These are phyloP conservation scores for Suhomyces terraborum DNA, from an alignment of 1,139 yeast genomes.

Conservation along the genomic window DNA sequence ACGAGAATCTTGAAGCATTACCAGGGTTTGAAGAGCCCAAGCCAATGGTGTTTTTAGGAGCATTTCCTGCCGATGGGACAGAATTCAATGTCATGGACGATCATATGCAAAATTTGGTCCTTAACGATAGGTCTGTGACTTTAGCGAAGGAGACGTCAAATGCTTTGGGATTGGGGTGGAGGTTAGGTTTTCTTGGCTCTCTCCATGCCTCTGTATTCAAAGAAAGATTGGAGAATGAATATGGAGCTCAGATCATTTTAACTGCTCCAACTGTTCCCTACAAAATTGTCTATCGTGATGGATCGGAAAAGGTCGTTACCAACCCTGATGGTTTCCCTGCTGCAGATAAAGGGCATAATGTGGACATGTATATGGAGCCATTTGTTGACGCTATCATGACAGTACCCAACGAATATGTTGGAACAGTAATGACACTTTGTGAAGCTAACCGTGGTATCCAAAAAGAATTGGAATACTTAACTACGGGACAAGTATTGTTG, in stretches of 20 bases:
- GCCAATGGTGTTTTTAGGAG: slow-evolving; percentile 98
- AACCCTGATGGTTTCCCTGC: slow-evolving; percentile 95
- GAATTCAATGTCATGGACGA: slow-evolving; percentile 91
- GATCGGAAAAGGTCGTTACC: slow-evolving; percentile 64
- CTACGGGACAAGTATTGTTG: slow-evolving; percentile 79
- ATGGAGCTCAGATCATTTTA: slow-evolving; percentile 87
- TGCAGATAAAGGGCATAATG: slow-evolving; percentile 42
- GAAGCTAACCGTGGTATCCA: slow-evolving; percentile 84
- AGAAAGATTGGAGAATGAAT: slow-evolving; percentile 87
- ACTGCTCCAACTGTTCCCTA: slow-evolving; percentile 98
- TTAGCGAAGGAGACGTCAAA: slow-evolving; percentile 88
- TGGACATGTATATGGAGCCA: slow-evolving; percentile 75
- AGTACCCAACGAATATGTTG: slow-evolving; percentile 85
- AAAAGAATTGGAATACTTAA: slow-evolving; percentile 72
- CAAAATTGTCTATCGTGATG: slow-evolving; percentile 65
- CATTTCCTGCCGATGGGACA: slow-evolving; percentile 93
- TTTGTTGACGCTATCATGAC: slow-evolving; percentile 90
- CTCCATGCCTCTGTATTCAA: slow-evolving; percentile 93
- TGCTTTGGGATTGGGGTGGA: slow-evolving; percentile 97
- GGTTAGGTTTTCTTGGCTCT: slow-evolving; percentile 92
- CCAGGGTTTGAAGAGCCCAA: slow-evolving; percentile 97
- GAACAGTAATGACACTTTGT: slow-evolving; percentile 82
- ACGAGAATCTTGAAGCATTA: slow-evolving; percentile 65
- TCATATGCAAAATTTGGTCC: slow-evolving; percentile 80
- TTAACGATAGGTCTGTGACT: slow-evolving; percentile 90